phyloP scores from a whole-genome alignment of 176 grass and related monocot species.

The Eleusine indica region DNA sequence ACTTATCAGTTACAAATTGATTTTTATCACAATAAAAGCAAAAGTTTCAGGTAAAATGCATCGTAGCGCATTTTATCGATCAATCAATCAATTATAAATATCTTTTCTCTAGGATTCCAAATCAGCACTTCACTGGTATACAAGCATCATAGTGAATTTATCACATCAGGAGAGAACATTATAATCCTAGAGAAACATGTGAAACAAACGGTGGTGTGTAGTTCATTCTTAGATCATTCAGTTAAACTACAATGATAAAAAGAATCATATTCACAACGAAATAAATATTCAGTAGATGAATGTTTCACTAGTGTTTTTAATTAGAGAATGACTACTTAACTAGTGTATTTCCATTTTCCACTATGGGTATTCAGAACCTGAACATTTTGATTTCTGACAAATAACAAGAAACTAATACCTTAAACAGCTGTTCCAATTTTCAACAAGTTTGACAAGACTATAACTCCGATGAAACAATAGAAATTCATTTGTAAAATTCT shows the following conservation, averaged over 20 bases:
- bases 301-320: not conserved
- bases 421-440: not conserved
- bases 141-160: not conserved
- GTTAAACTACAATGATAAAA: not conserved
- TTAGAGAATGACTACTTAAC: not conserved
- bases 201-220: not conserved
- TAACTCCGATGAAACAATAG: not conserved
- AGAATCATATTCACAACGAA: not conserved
- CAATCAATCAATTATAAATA: not conserved
- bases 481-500: not conserved
- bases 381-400: not conserved
- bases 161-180: not conserved
- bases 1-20: not conserved
- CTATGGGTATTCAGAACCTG: not conserved
- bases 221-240: slow-evolving; percentile 7
- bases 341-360: not conserved
- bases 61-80: not conserved
- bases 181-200: slow-evolving; percentile 17
- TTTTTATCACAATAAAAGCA: not conserved
- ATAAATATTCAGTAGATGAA: not conserved
- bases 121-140: not conserved
- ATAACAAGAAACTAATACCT: not conserved
- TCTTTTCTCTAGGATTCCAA: not conserved
- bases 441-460: not conserved
- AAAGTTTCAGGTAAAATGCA: not conserved